phyloP scores from a whole-genome alignment of 108 stramenopile genomes.

The Cyclotella baltica region DNA sequence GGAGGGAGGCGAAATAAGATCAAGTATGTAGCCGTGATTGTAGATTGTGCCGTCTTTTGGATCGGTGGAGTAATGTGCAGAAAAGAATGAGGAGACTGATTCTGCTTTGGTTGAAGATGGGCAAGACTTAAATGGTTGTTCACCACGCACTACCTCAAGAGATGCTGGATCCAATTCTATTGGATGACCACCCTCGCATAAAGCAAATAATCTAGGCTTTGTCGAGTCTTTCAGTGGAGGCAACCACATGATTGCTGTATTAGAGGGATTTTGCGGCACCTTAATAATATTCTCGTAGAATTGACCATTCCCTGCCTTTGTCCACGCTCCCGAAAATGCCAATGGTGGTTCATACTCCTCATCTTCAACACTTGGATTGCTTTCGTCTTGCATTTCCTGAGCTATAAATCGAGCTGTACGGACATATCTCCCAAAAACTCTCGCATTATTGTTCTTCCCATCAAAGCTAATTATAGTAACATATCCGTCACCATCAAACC shows the following conservation, averaged over 20 bases:
- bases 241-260: constrained; percentile 45
- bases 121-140: constrained; percentile 4
- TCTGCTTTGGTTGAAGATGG: neutral
- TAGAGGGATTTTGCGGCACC: constrained; percentile 45
- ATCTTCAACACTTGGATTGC: neutral
- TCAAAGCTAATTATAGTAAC: constrained; percentile 32
- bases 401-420: constrained; percentile 36
- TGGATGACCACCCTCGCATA: constrained; percentile 54
- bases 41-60: constrained; percentile 38
- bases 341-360: constrained; percentile 17
- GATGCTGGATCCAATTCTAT: constrained; percentile 42
- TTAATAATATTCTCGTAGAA: constrained; percentile 46
- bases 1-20: constrained; percentile 13
- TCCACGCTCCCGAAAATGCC: constrained; percentile 53
- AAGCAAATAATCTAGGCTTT: constrained; percentile 35
- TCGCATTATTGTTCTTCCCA: constrained; percentile 25
- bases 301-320: constrained; percentile 29
- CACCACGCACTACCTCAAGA: constrained; percentile 28
- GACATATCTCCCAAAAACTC: constrained; percentile 44
- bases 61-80: constrained; percentile 41
- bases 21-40: constrained; percentile 42
- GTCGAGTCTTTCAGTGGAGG: neutral
- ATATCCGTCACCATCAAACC: constrained; percentile 61
- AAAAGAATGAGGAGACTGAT: constrained; percentile 39
- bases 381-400: constrained; percentile 27